These are phyloP conservation scores for Didymella segeticola DNA, from an alignment of 2,329 filamentous ascomycete species.

Conservation along the genomic window DNA sequence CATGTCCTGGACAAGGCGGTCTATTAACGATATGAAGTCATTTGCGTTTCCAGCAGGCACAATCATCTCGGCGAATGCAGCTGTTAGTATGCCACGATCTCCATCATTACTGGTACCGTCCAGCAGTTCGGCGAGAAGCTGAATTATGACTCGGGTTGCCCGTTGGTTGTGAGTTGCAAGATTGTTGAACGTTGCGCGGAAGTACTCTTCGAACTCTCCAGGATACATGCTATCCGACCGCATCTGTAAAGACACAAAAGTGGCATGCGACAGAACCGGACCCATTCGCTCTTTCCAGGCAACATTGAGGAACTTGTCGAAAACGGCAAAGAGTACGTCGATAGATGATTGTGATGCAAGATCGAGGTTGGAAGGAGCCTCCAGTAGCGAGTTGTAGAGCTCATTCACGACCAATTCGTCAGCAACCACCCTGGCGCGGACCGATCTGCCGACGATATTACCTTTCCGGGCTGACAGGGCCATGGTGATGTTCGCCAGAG, in stretches of 20 bases:
- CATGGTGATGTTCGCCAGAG: conserved; percentile 81
- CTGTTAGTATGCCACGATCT: conserved; percentile 84
- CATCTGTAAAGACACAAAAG: conserved; percentile 76
- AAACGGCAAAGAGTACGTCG: conserved; percentile 87
- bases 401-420: conserved; percentile 87
- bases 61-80: conserved; percentile 86
- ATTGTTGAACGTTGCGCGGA: conserved; percentile 59
- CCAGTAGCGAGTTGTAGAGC: conserved; percentile 85
- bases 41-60: conserved; percentile 78
- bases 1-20: conserved; percentile 87
- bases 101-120: conserved; percentile 91
- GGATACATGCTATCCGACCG: conserved; percentile 68
- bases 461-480: conserved; percentile 85
- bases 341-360: conserved; percentile 76
- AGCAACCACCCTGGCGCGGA: conserved; percentile 72
- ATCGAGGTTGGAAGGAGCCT: conserved; percentile 80
- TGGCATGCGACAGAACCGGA: conserved; percentile 75
- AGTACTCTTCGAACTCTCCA: conserved; percentile 71
- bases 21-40: conserved; percentile 85
- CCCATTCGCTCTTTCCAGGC: conserved; percentile 92
- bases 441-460: conserved; percentile 78
- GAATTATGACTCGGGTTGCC: conserved; percentile 83
- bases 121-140: conserved; percentile 83
- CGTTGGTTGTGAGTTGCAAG: conserved; percentile 69
- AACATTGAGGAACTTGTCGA: conserved; percentile 89